Conservation (phyloP, 2,329 filamentous ascomycete genomes). For the Verticillium zaregamsianum region DNA sequence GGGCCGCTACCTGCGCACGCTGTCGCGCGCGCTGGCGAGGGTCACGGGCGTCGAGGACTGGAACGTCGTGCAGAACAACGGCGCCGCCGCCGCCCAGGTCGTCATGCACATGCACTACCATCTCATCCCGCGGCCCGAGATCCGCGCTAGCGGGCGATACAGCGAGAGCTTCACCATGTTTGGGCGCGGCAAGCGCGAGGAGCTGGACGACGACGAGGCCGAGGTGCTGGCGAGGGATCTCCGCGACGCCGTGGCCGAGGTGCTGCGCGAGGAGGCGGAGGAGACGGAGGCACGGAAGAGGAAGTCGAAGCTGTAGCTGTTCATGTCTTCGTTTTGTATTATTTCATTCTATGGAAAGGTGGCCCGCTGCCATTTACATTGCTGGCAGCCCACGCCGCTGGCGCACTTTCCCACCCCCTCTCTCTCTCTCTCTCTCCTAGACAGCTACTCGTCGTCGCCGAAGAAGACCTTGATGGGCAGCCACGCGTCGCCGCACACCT, state of each 20-base stretch:
- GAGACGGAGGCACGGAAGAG: constrained; percentile 25
- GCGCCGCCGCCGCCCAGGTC: constrained; percentile 82
- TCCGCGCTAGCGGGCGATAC: constrained; percentile 45
- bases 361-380: constrained; percentile 2
- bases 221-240: constrained; percentile 52
- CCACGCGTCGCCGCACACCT: constrained; percentile 74
- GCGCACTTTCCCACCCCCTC: background rate
- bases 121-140: constrained; percentile 79
- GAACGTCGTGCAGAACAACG: constrained; percentile 97
- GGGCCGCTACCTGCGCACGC: constrained; percentile 62
- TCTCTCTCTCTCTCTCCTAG: background rate
- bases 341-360: constrained; percentile 4
- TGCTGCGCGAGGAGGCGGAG: constrained; percentile 41
- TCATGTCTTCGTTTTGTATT: constrained; percentile 5
- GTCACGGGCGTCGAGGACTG: constrained; percentile 75
- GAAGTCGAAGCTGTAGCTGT: constrained; percentile 31
- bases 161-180: constrained; percentile 79
- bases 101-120: constrained; percentile 95
- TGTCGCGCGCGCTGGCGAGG: constrained; percentile 66
- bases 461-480: constrained; percentile 77
- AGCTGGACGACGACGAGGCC: constrained; percentile 74
- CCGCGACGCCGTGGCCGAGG: constrained; percentile 41
- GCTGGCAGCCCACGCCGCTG: constrained; percentile 2
- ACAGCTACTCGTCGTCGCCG: constrained; percentile 68
- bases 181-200: constrained; percentile 66